These are phyloP conservation scores for Candida glaebosa DNA, from an alignment of 805 yeast species.

Conservation along the genomic window DNA sequence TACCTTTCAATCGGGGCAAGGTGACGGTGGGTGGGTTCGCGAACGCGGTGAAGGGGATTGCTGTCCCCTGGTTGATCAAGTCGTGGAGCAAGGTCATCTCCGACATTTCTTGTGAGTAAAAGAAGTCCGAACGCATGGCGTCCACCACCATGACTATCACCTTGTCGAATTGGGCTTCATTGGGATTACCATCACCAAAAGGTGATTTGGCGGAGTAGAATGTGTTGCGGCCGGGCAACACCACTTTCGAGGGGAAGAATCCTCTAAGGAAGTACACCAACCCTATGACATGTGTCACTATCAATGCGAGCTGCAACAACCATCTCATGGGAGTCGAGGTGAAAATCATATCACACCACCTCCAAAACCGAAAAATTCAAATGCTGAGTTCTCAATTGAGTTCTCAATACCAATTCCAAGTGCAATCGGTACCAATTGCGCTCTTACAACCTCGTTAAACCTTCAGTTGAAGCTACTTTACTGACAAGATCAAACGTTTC, in stretches of 20 bases:
- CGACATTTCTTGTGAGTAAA: constrained; percentile 59
- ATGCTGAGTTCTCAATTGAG: too few relatives aligned
- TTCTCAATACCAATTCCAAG: too few relatives aligned
- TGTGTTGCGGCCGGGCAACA: constrained; percentile 54
- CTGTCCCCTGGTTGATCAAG: constrained; percentile 62
- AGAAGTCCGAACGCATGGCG: constrained; percentile 87
- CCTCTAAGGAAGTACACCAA: constrained; percentile 70
- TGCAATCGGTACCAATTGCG: too few relatives aligned
- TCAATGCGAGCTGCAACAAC: constrained; percentile 11
- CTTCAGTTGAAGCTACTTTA: not conserved
- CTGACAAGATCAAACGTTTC: not conserved
- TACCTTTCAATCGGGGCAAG: constrained; percentile 86
- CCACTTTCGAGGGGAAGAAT: constrained; percentile 87
- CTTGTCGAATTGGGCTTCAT: constrained; percentile 53
- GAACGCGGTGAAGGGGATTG: constrained; percentile 85
- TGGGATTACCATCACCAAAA: constrained; percentile 13
- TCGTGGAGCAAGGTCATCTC: constrained; percentile 64
- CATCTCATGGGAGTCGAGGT: constrained; percentile 9
- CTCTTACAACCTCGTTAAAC: not conserved
- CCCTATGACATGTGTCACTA: constrained; percentile 35
- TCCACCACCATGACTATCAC: constrained; percentile 84
- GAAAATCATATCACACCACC: not conserved
- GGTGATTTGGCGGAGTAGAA: constrained; percentile 19
- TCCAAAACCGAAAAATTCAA: too few relatives aligned
- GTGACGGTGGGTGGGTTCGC: constrained; percentile 98